A percentile compares a stretch with the other conserved stretches of the same genome.
Conservation (phyloP, 179 eudicot species). For the Silene noctiflora region DNA sequence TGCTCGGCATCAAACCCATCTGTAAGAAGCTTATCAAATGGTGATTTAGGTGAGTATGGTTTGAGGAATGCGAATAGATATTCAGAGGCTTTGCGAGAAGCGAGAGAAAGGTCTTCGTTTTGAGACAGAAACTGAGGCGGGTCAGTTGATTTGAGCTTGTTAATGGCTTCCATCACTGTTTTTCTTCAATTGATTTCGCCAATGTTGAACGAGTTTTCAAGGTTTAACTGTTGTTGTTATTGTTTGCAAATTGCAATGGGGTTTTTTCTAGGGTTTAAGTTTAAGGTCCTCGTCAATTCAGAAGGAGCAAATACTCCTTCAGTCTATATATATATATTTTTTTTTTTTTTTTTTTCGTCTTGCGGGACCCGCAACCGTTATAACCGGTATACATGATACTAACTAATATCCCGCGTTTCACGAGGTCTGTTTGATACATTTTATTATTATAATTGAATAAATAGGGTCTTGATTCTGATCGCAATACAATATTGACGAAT, state of each 20-base stretch:
- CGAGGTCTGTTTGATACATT: no score
- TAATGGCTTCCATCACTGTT: slow-evolving; percentile 41
- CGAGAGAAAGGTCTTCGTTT: slow-evolving; percentile 45
- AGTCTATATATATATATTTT: no score
- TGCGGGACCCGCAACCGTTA: no score
- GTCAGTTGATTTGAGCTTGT: slow-evolving; percentile 52
- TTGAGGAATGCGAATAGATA: slow-evolving; percentile 49
- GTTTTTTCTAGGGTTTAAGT: slow-evolving; percentile 28
- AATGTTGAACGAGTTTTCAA: neutral
- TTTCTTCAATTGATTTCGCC: slow-evolving; percentile 16
- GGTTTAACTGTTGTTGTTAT: neutral
- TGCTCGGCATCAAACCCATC: slow-evolving; percentile 88
- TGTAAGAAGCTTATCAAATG: slow-evolving; percentile 50
- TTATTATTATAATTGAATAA: no score
- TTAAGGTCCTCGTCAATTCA: no score
- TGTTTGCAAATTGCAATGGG: neutral
- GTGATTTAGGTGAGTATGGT: slow-evolving; percentile 61
- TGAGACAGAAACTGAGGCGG: slow-evolving; percentile 62
- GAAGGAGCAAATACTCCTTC: no score
- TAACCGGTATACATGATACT: no score
- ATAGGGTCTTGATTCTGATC: no score
- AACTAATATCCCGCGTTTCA: no score
- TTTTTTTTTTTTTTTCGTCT: no score
- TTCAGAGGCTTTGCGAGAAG: slow-evolving; percentile 56
- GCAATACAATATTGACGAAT: no score